A percentile compares a stretch with the other conserved stretches of the same genome.
These are phyloP conservation scores for Fusarium sp. DNA, from an alignment of 2,329 filamentous ascomycete genomes.

Conservation along the genomic window DNA sequence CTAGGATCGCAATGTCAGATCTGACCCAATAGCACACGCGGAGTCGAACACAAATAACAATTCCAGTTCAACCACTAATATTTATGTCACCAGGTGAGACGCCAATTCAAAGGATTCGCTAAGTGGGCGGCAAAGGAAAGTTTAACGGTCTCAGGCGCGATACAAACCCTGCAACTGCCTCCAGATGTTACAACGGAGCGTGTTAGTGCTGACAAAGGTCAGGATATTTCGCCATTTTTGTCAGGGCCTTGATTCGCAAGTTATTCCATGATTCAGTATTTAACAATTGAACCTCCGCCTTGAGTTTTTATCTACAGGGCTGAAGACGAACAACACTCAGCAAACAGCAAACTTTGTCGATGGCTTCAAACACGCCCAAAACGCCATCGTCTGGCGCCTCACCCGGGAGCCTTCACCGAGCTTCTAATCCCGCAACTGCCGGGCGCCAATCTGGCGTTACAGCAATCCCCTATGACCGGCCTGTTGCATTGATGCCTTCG, in stretches of 20 bases:
- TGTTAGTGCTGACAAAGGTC: constrained; percentile 20
- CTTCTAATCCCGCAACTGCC: constrained; percentile 8
- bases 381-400: constrained; percentile 26
- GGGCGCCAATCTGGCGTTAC: constrained; percentile 18
- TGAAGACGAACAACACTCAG: neutral
- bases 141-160: neutral
- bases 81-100: neutral
- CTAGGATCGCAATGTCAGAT: neutral
- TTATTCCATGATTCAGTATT: neutral
- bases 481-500: constrained; percentile 38
- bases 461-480: constrained; percentile 32
- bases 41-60: neutral
- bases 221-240: neutral
- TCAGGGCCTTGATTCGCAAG: neutral
- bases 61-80: neutral
- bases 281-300: neutral
- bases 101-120: neutral
- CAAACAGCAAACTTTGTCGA: neutral
- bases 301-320: neutral
- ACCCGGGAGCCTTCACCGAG: neutral
- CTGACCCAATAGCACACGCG: neutral
- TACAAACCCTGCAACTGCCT: neutral
- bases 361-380: constrained; percentile 24
- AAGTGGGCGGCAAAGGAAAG: neutral
- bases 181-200: neutral